Base-by-base conservation (phyloP, 208 protist genomes). In the Crithidia bombi region DNA sequence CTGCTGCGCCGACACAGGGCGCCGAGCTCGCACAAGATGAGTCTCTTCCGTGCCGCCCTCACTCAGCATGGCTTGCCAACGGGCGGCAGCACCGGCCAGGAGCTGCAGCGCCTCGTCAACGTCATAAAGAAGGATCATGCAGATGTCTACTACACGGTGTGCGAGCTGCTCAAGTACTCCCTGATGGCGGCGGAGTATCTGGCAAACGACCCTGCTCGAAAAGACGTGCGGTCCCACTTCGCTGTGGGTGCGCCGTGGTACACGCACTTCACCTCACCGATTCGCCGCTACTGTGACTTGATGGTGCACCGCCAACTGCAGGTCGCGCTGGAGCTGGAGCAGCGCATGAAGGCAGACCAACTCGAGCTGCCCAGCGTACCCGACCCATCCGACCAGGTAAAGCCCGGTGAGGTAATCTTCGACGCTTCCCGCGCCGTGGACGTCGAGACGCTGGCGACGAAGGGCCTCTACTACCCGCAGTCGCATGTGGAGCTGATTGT, bases 191-290 rank as follows among this genome's bases (percentile, higher is more conserved):
- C 96, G 0, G 70, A 86, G 71, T 98, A 98, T 64, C 72, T 96
- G 36, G 80, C 65, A 5, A 95, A 91, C 44, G 87, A 82, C 54
- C 79, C 81, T 10, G 35, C 66, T 0, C 56, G 55, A 26, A 75
- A 66, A 7, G 55, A 64, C 43, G 67, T 56, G 46, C 83, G 81
- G 30, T 75, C 76, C n/a, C 96, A 98, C 84, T 97, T 90, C 64
- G 96, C 93, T 28, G 78, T 98, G 33, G 91, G 79, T 5, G 52
- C 91, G 55, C 75, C 80, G 33, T 91, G 93, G 71, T 98, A 98
- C 79, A 97, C 93, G 17, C 96, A 98, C 78, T 98, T 98, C 66
- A 98, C 95, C 21, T 98, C 93, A 5, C 96, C 96, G 11, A 97
- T 98, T 65, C 91, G 96, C 9, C 87, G 96, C 43, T 98, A 98